phyloP scores from a whole-genome alignment of 78 protist species.

The Polysphondylium violaceum region DNA sequence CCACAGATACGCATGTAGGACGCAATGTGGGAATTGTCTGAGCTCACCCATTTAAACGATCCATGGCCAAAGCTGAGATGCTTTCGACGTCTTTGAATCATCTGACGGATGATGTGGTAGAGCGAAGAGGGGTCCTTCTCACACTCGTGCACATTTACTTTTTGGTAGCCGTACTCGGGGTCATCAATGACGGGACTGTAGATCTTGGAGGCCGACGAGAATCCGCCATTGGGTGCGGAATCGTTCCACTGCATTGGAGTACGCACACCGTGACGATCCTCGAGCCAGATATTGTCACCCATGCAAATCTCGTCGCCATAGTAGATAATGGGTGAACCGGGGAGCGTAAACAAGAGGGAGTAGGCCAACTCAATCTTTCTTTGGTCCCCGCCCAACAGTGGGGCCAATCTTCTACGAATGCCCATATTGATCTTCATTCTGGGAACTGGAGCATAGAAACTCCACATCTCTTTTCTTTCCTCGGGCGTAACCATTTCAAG shows the following conservation, averaged over 20 bases:
- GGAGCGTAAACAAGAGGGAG: constrained; percentile 84
- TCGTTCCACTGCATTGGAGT: constrained; percentile 93
- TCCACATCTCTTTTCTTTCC: constrained; percentile 89
- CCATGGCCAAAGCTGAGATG: constrained; percentile 84
- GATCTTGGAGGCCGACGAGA: constrained; percentile 52
- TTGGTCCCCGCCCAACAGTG: constrained; percentile 85
- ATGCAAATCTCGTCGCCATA: constrained; percentile 91
- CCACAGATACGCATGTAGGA: constrained; percentile 63
- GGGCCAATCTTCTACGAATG: constrained; percentile 87
- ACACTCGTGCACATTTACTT: constrained; percentile 73
- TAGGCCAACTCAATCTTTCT: constrained; percentile 80
- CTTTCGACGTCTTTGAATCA: constrained; percentile 75
- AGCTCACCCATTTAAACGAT: constrained; percentile 44
- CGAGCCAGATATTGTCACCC: constrained; percentile 88
- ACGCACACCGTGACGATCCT: constrained; percentile 88
- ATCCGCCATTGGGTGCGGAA: constrained; percentile 80
- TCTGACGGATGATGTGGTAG: constrained; percentile 60
- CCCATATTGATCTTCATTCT: constrained; percentile 85
- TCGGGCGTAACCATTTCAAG: constrained; percentile 89
- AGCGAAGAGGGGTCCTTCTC: constrained; percentile 67
- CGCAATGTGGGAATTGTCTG: constrained; percentile 36
- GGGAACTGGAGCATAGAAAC: constrained; percentile 80
- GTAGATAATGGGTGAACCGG: constrained; percentile 89
- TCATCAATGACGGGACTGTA: constrained; percentile 63
- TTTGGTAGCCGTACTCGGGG: constrained; percentile 69